Evolutionary conservation across 2,329 filamentous ascomycete species (phyloP).

Genomic region (Trichoderma pleuroti): DNA sequence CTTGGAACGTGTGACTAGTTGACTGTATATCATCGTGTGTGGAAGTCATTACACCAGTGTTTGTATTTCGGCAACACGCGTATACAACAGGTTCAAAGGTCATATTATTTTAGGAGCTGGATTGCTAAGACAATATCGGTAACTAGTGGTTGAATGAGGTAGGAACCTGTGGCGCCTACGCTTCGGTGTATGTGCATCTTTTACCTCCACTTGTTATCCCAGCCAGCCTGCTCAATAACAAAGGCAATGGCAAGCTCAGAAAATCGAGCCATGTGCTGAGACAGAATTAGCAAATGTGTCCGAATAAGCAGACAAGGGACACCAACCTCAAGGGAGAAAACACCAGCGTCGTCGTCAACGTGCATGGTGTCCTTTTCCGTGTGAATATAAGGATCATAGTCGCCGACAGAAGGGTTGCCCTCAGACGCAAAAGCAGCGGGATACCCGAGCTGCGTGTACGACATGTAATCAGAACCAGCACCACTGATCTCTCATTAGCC

Average conservation of each 20-base stretch:
- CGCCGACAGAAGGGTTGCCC: conserved; percentile 36
- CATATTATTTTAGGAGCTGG: not conserved
- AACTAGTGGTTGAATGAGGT: not conserved
- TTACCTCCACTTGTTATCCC: conserved; percentile 39
- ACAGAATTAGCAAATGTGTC: conserved; percentile 15
- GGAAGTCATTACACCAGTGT: not conserved
- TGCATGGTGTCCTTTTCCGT: conserved; percentile 36
- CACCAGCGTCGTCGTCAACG: conserved; percentile 36
- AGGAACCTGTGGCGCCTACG: not conserved
- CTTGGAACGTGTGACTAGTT: not conserved
- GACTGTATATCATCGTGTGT: not conserved
- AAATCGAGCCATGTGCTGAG: conserved; percentile 40
- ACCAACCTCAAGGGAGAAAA: conserved; percentile 38
- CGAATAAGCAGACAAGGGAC: not conserved
- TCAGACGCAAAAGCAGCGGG: conserved; percentile 39
- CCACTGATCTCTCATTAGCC: conserved; percentile 51
- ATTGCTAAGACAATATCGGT: not conserved
- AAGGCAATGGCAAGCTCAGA: conserved; percentile 39
- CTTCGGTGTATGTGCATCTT: not conserved
- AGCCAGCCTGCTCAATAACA: conserved; percentile 38
- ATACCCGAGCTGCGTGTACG: conserved; percentile 38
- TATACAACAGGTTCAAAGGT: not conserved
- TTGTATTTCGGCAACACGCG: not conserved
- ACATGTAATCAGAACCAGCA: conserved; percentile 42
- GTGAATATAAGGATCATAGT: conserved; percentile 40